Percentiles rank a stretch among this genome's conserved stretches.
Evolutionary conservation across 495 filamentous ascomycete species (phyloP).

Genomic region (Penicillium arizonense): DNA sequence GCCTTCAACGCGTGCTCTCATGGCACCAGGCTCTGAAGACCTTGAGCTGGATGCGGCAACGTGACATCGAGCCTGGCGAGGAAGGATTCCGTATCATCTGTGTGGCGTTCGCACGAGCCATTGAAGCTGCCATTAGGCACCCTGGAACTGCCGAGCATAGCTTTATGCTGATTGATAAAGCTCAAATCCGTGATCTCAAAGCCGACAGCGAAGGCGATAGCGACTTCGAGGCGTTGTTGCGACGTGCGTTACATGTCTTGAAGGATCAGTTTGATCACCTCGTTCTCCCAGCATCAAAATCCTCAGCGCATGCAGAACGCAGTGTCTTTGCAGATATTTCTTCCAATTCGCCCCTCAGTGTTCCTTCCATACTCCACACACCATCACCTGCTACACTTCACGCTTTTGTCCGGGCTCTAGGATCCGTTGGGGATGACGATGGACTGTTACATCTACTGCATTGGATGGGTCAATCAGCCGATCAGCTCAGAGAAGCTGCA

Average conservation of each 20-base stretch:
- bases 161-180: constrained; percentile 15
- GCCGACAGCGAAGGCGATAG: constrained; percentile 8
- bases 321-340: constrained; percentile 13
- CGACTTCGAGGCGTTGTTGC: constrained; percentile 30
- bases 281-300: constrained; percentile 29
- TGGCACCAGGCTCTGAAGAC: constrained; percentile 41
- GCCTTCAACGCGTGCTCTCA: constrained; percentile 33
- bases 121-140: constrained; percentile 28
- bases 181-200: constrained; percentile 6
- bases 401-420: constrained; percentile 52
- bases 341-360: constrained; percentile 12
- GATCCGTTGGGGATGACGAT: constrained; percentile 46
- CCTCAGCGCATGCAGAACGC: constrained; percentile 22
- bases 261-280: constrained; percentile 39
- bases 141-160: constrained; percentile 26
- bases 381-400: constrained; percentile 50
- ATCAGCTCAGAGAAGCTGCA: constrained; percentile 34
- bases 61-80: constrained; percentile 37
- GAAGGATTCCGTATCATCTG: constrained; percentile 48
- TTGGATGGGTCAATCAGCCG: constrained; percentile 51
- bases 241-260: constrained; percentile 29
- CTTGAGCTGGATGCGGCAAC: constrained; percentile 37
- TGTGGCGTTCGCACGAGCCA: constrained; percentile 39
- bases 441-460: constrained; percentile 48
- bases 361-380: constrained; percentile 38